phyloP scores from a whole-genome alignment of 306 rosid species.

The Vicia sativa region DNA sequence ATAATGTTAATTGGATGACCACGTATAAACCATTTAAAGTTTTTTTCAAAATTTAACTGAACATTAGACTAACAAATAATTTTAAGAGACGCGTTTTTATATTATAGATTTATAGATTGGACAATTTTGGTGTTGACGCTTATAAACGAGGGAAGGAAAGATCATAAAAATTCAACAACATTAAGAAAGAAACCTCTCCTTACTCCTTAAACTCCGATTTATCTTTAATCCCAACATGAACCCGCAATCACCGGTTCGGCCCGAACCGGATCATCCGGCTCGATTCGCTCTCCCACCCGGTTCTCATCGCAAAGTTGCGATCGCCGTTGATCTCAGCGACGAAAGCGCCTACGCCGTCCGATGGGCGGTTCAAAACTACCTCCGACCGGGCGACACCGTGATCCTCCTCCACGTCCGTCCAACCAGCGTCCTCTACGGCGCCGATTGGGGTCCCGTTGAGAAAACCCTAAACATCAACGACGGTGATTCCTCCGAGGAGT shows the following conservation, averaged over 20 bases:
- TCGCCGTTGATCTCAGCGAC: slow-evolving; percentile 91
- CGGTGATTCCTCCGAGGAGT: slow-evolving; percentile 38
- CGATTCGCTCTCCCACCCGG: slow-evolving; percentile 39
- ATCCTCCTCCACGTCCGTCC: slow-evolving; percentile 92
- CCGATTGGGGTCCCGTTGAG: slow-evolving; percentile 85
- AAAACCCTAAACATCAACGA: neutral
- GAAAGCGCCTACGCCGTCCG: slow-evolving; percentile 91
- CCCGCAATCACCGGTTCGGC: slow-evolving; percentile 44
- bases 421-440: slow-evolving; percentile 83
- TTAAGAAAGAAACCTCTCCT: neutral
- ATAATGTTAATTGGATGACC: too few relatives aligned
- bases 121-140: slow-evolving; percentile 5
- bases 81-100: too few relatives aligned
- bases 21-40: too few relatives aligned
- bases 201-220: slow-evolving; percentile 1
- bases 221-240: slow-evolving; percentile 41
- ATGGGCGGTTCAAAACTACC: slow-evolving; percentile 91
- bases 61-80: too few relatives aligned
- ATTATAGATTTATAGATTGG: too few relatives aligned
- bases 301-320: slow-evolving; percentile 75
- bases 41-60: too few relatives aligned
- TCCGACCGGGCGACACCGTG: slow-evolving; percentile 82
- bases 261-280: slow-evolving; percentile 51
- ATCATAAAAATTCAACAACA: slow-evolving; percentile 16
- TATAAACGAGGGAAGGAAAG: neutral